Evolutionary conservation across 257 asterid genomes (phyloP).

Genomic region (Asclepias syriaca): DNA sequence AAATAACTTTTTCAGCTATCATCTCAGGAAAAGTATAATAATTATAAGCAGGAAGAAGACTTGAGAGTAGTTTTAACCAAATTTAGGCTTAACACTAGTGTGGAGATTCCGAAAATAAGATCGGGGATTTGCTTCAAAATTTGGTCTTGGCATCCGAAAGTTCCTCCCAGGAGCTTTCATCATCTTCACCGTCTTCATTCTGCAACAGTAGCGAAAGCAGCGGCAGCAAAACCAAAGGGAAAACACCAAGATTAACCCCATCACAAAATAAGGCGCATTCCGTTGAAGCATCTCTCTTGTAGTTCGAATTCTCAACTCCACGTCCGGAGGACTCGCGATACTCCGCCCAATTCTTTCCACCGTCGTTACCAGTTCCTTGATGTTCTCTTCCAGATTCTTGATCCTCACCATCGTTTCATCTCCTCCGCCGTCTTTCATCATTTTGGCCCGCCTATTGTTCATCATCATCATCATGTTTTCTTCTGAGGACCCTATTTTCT

Average conservation of each 20-base stretch:
- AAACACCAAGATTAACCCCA: conserved; percentile 2
- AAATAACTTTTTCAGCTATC: too few relatives aligned
- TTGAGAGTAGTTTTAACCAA: not conserved
- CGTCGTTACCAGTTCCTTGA: conserved; percentile 15
- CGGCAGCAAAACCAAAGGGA: conserved; percentile 12
- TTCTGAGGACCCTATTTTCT: conserved; percentile 8
- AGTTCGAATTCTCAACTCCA: conserved; percentile 15
- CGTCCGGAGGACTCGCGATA: not conserved
- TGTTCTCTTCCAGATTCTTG: conserved; percentile 20
- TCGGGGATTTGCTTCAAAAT: conserved; percentile 26
- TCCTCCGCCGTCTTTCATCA: not conserved
- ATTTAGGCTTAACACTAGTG: not conserved
- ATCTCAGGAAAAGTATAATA: too few relatives aligned
- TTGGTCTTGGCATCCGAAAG: conserved; percentile 22
- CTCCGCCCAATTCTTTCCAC: not conserved
- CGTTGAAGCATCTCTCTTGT: conserved; percentile 24
- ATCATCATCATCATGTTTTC: conserved; percentile 25
- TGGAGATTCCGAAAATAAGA: conserved; percentile 29
- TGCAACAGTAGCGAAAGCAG: not conserved
- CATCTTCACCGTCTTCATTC: conserved; percentile 19
- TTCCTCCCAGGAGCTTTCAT: conserved; percentile 44
- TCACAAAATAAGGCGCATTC: conserved; percentile 11
- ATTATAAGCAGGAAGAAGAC: too few relatives aligned
- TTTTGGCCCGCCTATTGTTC: not conserved
- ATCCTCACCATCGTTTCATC: not conserved